Evolutionary conservation across 2,329 filamentous ascomycete species (phyloP).

Genomic region (Colletotrichum aenigma): DNA sequence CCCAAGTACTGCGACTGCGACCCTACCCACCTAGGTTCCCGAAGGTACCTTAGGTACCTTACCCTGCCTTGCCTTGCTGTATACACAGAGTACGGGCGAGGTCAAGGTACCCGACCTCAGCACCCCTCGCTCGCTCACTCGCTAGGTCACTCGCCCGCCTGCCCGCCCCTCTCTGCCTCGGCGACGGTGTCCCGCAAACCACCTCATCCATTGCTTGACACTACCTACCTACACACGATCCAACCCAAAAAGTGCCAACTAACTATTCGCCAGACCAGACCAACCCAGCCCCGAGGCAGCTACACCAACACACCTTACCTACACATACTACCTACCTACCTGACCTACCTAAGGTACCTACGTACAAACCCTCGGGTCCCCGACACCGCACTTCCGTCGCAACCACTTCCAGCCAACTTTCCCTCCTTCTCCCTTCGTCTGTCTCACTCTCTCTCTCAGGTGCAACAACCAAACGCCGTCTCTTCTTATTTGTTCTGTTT

Average conservation of each 20-base stretch:
- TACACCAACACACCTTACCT: neutral
- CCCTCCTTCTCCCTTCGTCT: neutral
- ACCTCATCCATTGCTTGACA: slow-evolving; percentile 9
- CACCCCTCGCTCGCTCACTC: neutral
- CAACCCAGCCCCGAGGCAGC: slow-evolving; percentile 13
- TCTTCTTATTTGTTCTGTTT: neutral
- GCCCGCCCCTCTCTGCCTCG: neutral
- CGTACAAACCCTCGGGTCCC: neutral
- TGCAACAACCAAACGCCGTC: neutral
- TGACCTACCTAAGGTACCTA: neutral
- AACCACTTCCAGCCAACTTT: slow-evolving; percentile 7
- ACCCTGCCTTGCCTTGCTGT: neutral
- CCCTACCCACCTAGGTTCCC: neutral
- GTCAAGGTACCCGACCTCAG: neutral
- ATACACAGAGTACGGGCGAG: neutral
- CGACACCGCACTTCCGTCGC: slow-evolving; percentile 15
- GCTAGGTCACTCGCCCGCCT: neutral
- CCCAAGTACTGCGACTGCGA: neutral
- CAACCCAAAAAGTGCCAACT: slow-evolving; percentile 6
- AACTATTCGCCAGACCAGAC: slow-evolving; percentile 16
- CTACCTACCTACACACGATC: neutral
- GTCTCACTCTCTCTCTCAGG: neutral
- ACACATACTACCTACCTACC: neutral
- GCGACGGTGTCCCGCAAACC: slow-evolving; percentile 12
- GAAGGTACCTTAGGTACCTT: neutral